phyloP scores from a whole-genome alignment of 192 early-diverging fungal species.

The Pilaira anomala region DNA sequence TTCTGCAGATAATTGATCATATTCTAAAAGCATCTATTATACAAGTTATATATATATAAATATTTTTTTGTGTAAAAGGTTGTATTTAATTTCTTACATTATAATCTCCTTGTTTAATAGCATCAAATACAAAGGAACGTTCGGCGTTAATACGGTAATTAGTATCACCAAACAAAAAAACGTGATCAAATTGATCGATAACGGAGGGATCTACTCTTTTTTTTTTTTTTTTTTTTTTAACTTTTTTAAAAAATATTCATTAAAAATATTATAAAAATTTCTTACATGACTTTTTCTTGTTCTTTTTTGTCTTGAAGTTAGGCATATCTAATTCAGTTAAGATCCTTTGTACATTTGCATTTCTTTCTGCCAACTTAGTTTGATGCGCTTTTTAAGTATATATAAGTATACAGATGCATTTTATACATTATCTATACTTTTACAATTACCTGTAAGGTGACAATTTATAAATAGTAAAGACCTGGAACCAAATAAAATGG shows the following conservation, averaged over 20 bases:
- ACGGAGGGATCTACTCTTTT: conserved; percentile 22
- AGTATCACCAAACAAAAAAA: conserved; percentile 76
- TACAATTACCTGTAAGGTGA: conserved; percentile 44
- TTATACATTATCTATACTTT: background rate
- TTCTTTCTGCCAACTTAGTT: conserved; percentile 32
- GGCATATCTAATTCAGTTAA: conserved; percentile 45
- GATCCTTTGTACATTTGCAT: conserved; percentile 43
- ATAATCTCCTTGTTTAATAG: conserved; percentile 48
- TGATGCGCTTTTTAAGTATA: conserved; percentile 37
- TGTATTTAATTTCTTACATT: conserved; percentile 19
- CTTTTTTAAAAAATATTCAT: no score
- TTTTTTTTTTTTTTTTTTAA: background rate
- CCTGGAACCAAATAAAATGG: conserved; percentile 43
- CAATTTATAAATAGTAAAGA: conserved; percentile 50
- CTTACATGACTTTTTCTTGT: conserved; percentile 36
- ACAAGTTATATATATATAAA: background rate
- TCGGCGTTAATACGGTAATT: conserved; percentile 69
- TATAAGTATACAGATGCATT: background rate
- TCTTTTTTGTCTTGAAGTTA: conserved; percentile 21
- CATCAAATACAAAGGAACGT: conserved; percentile 46
- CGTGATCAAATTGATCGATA: conserved; percentile 51
- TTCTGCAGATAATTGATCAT: conserved; percentile 44
- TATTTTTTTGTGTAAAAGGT: background rate
- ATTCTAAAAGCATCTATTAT: conserved; percentile 43
- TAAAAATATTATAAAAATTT: conserved; percentile 17